phyloP scores from a whole-genome alignment of 225 moss, liverwort and hornwort species.

The Pseudoscleropodium purum region DNA sequence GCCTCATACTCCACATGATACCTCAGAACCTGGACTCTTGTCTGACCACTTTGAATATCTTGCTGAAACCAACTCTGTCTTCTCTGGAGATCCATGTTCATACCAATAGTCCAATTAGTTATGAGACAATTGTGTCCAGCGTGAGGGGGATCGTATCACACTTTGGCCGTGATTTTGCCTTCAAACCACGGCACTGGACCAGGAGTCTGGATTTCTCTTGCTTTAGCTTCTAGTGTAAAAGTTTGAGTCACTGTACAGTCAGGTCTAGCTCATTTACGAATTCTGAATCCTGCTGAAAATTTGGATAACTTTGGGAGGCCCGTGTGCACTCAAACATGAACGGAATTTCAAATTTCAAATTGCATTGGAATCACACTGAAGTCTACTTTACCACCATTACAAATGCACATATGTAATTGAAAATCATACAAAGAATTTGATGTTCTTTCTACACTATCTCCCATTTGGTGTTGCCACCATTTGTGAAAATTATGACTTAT shows the following conservation, averaged over 20 bases:
- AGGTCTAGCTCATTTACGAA: too few species aligned
- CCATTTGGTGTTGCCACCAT: too few species aligned
- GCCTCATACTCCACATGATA: slow-evolving; percentile 45
- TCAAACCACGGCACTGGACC: slow-evolving; percentile 22
- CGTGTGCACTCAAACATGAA: too few species aligned
- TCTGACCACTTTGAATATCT: background rate
- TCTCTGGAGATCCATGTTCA: slow-evolving; percentile 31
- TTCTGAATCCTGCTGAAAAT: too few species aligned
- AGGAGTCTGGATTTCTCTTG: slow-evolving; percentile 38
- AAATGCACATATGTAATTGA: too few species aligned
- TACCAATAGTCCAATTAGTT: slow-evolving; percentile 21
- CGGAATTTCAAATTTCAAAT: too few species aligned
- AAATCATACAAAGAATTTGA: too few species aligned
- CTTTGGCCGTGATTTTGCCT: background rate
- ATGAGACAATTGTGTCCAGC: background rate
- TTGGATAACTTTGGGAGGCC: too few species aligned
- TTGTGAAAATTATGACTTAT: too few species aligned
- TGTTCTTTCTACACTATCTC: too few species aligned
- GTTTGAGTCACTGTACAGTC: background rate
- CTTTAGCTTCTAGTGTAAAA: slow-evolving; percentile 15
- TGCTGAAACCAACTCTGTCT: slow-evolving; percentile 14
- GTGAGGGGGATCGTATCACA: background rate
- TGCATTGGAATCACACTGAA: too few species aligned
- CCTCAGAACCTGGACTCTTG: slow-evolving; percentile 27
- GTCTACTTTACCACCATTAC: too few species aligned